Percentiles rank a stretch among this genome's conserved stretches.
These are phyloP conservation scores for Hymenochaete sp. DNA, from an alignment of 1,284 basidiomycete genomes.

Conservation along the genomic window DNA sequence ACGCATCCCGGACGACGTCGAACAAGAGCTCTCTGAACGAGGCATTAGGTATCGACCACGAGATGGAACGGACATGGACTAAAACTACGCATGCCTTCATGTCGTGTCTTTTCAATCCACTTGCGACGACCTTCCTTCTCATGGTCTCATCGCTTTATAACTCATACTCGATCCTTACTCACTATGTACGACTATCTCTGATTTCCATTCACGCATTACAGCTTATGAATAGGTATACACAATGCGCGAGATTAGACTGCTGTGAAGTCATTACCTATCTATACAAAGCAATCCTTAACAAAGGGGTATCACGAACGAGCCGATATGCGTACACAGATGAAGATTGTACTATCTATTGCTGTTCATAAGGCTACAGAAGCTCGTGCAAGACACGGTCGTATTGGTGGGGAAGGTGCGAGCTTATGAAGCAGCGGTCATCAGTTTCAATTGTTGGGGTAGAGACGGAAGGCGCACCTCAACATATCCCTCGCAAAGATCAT, in stretches of 20 bases:
- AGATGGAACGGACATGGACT: conserved; percentile 69
- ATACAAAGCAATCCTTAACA: no score
- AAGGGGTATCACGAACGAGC: no score
- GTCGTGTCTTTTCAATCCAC: background rate
- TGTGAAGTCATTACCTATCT: no score
- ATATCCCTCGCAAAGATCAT: conserved; percentile 75
- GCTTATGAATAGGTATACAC: no score
- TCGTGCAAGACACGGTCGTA: conserved; percentile 61
- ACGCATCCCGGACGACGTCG: conserved; percentile 78
- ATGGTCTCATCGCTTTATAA: background rate
- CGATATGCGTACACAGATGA: no score
- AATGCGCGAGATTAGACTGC: no score
- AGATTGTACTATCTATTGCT: no score
- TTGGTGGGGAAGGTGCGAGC: conserved; percentile 58
- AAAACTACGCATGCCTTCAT: no score
- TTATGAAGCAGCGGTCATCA: conserved; percentile 19
- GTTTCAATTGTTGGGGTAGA: background rate
- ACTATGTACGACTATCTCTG: no score
- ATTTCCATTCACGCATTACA: no score
- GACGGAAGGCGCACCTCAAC: conserved; percentile 47
- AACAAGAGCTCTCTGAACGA: conserved; percentile 63
- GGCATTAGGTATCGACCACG: conserved; percentile 76
- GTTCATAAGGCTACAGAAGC: conserved; percentile 45
- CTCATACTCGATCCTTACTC: no score
- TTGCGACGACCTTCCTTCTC: background rate